Evolutionary conservation across 1,284 basidiomycete species (phyloP).

Genomic region (Exobasidium cylindrosporum): DNA sequence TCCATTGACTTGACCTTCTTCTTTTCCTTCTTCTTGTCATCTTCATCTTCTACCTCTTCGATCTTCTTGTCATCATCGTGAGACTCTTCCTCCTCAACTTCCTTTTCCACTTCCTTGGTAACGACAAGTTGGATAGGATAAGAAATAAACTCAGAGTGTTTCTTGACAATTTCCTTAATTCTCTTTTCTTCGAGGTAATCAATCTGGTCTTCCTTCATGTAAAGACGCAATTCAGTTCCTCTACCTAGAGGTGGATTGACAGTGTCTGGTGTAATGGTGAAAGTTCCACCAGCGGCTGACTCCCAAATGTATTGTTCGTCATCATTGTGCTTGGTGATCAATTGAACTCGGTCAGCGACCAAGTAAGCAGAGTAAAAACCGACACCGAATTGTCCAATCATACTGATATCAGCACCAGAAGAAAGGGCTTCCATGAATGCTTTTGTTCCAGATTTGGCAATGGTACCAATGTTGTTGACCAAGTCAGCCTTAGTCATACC

Average conservation of each 20-base stretch:
- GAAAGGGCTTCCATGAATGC: conserved; percentile 89
- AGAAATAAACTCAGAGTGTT: conserved; percentile 99
- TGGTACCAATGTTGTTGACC: conserved; percentile 99
- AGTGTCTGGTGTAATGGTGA: conserved; percentile 95
- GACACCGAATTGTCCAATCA: conserved; percentile 85
- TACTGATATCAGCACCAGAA: conserved; percentile 70
- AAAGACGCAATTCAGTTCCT: conserved; percentile 91
- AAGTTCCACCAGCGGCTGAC: conserved; percentile 97
- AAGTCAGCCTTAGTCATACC: conserved; percentile 64
- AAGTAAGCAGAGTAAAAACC: conserved; percentile 99
- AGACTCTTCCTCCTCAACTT: conserved; percentile 69
- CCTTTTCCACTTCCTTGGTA: conserved; percentile 94
- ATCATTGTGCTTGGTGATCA: conserved; percentile 99
- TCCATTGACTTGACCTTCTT: conserved; percentile 73
- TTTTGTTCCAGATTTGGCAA: conserved; percentile 94
- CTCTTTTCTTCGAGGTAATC: conserved; percentile 99
- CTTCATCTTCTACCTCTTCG: conserved; percentile 76
- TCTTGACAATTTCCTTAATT: conserved; percentile 99
- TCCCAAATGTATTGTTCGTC: conserved; percentile 99
- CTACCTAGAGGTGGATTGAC: conserved; percentile 86
- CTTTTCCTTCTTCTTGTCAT: conserved; percentile 74
- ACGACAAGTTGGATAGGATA: conserved; percentile 99
- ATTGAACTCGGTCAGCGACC: conserved; percentile 94
- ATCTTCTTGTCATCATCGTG: conserved; percentile 71
- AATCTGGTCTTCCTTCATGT: conserved; percentile 96